A percentile compares a stretch with the other conserved stretches of the same genome.
These are phyloP conservation scores for Colletotrichum cereale DNA, from an alignment of 2,329 filamentous ascomycete genomes.

Conservation along the genomic window DNA sequence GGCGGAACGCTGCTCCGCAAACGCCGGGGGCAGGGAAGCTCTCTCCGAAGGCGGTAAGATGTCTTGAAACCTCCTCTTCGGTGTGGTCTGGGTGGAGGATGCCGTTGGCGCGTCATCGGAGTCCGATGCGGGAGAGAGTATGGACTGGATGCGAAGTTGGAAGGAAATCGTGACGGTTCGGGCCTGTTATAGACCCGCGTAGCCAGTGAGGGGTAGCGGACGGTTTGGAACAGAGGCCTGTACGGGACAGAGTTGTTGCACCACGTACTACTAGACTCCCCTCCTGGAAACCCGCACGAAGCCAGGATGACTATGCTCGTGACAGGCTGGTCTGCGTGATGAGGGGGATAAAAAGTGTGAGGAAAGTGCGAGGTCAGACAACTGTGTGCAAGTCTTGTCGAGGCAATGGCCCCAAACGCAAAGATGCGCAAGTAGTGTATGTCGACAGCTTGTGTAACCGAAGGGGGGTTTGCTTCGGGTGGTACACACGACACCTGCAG, in stretches of 20 bases:
- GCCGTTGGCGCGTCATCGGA: constrained; percentile 52
- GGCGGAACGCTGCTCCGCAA: constrained; percentile 42
- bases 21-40: constrained; percentile 41
- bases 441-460: constrained; percentile 17
- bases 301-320: constrained; percentile 30
- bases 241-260: constrained; percentile 22
- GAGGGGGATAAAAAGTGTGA: constrained; percentile 29
- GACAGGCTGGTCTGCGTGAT: neutral
- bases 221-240: constrained; percentile 18
- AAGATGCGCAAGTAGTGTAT: constrained; percentile 17
- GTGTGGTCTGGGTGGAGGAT: constrained; percentile 48
- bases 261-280: constrained; percentile 27
- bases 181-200: constrained; percentile 51
- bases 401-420: constrained; percentile 28
- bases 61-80: constrained; percentile 54
- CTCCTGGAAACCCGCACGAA: constrained; percentile 20
- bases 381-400: constrained; percentile 24
- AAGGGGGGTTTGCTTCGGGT: constrained; percentile 21
- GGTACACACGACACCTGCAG: constrained; percentile 28
- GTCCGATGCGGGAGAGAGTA: constrained; percentile 61
- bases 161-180: constrained; percentile 63
- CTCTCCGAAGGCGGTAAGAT: constrained; percentile 49
- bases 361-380: constrained; percentile 6
- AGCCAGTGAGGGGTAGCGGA: constrained; percentile 45
- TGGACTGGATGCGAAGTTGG: constrained; percentile 64